These are phyloP conservation scores for Colletotrichum sp. DNA, from an alignment of 2,329 filamentous ascomycete species.

Conservation along the genomic window DNA sequence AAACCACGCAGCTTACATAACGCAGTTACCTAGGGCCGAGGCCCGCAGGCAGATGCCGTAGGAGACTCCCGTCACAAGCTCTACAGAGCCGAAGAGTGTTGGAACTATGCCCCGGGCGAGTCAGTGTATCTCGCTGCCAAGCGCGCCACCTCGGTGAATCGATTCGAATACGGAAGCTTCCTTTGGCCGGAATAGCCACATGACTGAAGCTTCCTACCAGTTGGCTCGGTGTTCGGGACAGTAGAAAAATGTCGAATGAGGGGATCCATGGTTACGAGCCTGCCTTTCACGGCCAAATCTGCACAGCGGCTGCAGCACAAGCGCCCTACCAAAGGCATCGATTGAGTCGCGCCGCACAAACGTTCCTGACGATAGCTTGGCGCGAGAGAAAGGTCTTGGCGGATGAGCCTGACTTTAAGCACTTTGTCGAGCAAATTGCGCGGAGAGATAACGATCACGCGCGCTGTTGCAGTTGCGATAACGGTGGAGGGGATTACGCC, in stretches of 20 bases:
- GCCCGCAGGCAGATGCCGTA: neutral
- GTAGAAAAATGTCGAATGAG: neutral
- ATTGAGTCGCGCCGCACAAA: neutral
- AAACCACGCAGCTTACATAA: too few relatives aligned
- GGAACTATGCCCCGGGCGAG: neutral
- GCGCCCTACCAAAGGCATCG: neutral
- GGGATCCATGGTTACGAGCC: neutral
- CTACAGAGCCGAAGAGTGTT: neutral
- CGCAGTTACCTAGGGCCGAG: too few relatives aligned
- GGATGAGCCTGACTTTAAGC: neutral
- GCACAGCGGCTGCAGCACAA: neutral
- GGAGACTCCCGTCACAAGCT: too few relatives aligned
- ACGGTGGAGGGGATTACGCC: neutral
- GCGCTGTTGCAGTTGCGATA: neutral
- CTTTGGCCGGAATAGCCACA: neutral
- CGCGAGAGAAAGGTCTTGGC: neutral
- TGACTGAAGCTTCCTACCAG: neutral
- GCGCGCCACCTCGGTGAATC: neutral
- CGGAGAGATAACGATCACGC: neutral
- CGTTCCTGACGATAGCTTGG: neutral
- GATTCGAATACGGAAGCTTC: neutral
- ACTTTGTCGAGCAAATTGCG: neutral
- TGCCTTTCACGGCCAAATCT: neutral
- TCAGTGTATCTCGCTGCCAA: neutral
- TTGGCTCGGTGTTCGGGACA: neutral